phyloP scores from a whole-genome alignment of 2,329 filamentous ascomycete genomes.

The Leptoxyphium fumago region DNA sequence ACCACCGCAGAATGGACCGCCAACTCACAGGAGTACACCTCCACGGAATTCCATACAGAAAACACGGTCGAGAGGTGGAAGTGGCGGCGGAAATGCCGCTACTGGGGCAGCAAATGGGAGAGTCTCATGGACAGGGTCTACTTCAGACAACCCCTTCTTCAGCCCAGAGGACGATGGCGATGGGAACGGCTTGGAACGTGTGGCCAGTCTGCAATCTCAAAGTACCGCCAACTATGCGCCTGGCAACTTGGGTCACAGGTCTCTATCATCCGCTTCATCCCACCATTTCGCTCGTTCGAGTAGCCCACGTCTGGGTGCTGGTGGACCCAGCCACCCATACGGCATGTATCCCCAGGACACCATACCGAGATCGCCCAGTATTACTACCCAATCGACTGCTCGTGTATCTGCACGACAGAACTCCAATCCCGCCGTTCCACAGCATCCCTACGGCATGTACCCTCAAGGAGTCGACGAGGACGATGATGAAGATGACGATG shows the following conservation, averaged over 20 bases:
- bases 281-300: constrained; percentile 29
- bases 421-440: constrained; percentile 35
- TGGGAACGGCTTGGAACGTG: constrained; percentile 9
- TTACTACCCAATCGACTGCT: constrained; percentile 57
- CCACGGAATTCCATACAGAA: constrained; percentile 21
- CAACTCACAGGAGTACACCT: not conserved
- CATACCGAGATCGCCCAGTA: constrained; percentile 43
- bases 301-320: constrained; percentile 54
- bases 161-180: constrained; percentile 20
- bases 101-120: no score
- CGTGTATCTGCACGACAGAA: constrained; percentile 41
- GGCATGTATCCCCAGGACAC: constrained; percentile 68
- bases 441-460: constrained; percentile 79
- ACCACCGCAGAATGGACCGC: constrained; percentile 1
- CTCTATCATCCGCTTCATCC: constrained; percentile 25
- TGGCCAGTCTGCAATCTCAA: constrained; percentile 19
- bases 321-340: constrained; percentile 70
- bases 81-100: not conserved
- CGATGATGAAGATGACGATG: constrained; percentile 36
- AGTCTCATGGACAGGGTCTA: no score
- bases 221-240: constrained; percentile 18
- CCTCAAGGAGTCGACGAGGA: constrained; percentile 55
- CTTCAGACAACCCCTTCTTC: constrained; percentile 18
- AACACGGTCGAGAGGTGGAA: constrained; percentile 5
- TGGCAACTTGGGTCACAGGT: constrained; percentile 11